phyloP scores from a whole-genome alignment of 208 protist genomes.

The Acanthamoeba triangularis region DNA sequence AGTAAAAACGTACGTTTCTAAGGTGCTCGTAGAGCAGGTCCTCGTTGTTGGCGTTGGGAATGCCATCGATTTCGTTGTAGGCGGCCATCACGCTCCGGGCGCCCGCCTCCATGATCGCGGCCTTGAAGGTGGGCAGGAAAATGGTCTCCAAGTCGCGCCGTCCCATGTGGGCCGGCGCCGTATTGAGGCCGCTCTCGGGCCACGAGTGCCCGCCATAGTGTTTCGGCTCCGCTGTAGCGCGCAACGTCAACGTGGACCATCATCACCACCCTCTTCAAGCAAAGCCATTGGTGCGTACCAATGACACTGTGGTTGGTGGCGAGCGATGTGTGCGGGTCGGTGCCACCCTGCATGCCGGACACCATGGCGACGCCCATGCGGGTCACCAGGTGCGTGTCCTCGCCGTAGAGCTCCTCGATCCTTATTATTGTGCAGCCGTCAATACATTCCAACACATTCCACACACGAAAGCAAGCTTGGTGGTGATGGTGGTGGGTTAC shows the following conservation, averaged over 20 bases:
- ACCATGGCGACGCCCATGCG: background rate
- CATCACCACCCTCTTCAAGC: no score
- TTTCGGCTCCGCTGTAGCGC: background rate
- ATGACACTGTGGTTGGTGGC: background rate
- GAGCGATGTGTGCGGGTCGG: background rate
- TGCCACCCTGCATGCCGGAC: background rate
- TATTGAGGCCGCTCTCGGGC: background rate
- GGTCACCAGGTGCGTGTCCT: background rate
- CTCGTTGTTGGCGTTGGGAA: background rate
- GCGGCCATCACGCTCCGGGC: background rate
- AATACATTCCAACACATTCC: background rate
- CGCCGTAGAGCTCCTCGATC: slow-evolving; percentile 1
- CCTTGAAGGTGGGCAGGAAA: slow-evolving; percentile 22
- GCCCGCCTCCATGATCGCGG: background rate
- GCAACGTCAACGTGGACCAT: no score
- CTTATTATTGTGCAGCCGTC: background rate
- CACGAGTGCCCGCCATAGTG: background rate
- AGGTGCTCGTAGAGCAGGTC: background rate
- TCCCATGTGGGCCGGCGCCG: background rate
- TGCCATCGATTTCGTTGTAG: background rate
- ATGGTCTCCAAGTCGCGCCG: background rate
- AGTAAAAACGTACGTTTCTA: background rate
- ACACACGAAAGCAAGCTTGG: background rate
- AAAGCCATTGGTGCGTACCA: background rate
- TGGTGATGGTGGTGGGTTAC: background rate